These are phyloP conservation scores for Carex kokanica DNA, from an alignment of 176 grass and related monocot genomes.

Conservation along the genomic window DNA sequence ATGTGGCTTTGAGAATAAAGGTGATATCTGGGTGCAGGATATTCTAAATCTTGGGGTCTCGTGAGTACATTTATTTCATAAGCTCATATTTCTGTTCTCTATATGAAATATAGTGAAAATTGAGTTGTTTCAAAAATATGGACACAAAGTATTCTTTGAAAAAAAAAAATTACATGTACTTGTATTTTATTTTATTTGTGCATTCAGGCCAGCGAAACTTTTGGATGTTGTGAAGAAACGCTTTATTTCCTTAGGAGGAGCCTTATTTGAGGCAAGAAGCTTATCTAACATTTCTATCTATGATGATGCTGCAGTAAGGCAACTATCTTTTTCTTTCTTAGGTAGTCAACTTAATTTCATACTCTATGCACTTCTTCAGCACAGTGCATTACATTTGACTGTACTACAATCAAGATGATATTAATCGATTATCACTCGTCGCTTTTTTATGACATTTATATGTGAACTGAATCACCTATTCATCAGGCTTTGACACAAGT, in stretches of 20 bases:
- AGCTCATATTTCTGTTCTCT: not conserved
- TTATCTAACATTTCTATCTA: slow-evolving; percentile 57
- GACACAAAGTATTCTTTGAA: slow-evolving; percentile 1
- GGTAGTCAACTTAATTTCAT: not conserved
- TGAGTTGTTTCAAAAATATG: not conserved
- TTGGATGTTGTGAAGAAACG: slow-evolving; percentile 78
- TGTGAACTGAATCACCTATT: slow-evolving; percentile 1
- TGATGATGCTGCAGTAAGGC: slow-evolving; percentile 69
- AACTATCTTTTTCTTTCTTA: slow-evolving; percentile 9
- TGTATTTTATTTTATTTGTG: slow-evolving; percentile 13
- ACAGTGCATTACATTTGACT: not conserved
- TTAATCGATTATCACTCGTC: not conserved
- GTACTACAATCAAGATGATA: not conserved
- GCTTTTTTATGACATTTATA: not conserved
- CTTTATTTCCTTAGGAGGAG: slow-evolving; percentile 72
- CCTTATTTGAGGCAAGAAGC: slow-evolving; percentile 59
- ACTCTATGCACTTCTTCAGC: not conserved
- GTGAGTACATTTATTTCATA: slow-evolving; percentile 45
- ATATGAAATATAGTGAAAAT: not conserved
- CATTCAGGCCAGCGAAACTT: slow-evolving; percentile 77
- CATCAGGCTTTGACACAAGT: not conserved
- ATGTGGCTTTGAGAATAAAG: slow-evolving; percentile 82
- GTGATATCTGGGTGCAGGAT: slow-evolving; percentile 85
- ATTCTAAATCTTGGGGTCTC: slow-evolving; percentile 89
- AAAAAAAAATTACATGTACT: not conserved